phyloP scores from a whole-genome alignment of 768 basidiomycete genomes.

The Trametes villosa region DNA sequence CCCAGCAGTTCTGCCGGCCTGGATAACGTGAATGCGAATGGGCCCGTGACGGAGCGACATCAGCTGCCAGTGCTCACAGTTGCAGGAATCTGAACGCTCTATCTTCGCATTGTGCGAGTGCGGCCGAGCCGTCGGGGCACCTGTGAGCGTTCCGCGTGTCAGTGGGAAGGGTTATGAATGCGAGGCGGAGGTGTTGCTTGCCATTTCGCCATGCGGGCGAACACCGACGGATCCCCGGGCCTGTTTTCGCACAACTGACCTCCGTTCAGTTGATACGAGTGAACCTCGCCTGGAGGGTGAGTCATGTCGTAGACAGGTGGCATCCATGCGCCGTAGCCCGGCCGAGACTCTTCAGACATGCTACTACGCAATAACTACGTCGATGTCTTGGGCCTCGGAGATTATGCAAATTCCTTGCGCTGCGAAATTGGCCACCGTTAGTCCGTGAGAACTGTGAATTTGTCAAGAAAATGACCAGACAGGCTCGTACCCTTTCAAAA shows the following conservation, averaged over 20 bases:
- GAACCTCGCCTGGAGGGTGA: not conserved
- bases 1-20: constrained; percentile 11
- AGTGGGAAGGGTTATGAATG: not conserved
- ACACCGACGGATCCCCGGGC: constrained; percentile 29
- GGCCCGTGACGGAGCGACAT: constrained; percentile 4
- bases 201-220: constrained; percentile 62
- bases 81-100: constrained; percentile 60
- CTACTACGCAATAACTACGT: too few species aligned
- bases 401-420: too few species aligned
- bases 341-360: not conserved
- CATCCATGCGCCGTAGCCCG: constrained; percentile 4
- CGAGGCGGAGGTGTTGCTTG: constrained; percentile 24
- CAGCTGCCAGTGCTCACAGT: constrained; percentile 48
- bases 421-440: too few species aligned
- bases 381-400: not conserved
- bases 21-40: constrained; percentile 2
- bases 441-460: too few species aligned
- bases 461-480: too few species aligned
- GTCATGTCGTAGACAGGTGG: constrained; percentile 15
- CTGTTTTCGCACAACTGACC: not conserved
- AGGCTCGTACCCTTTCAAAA: too few species aligned
- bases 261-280: constrained; percentile 1
- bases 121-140: constrained; percentile 73
- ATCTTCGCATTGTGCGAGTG: constrained; percentile 75
- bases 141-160: constrained; percentile 41